Evolutionary conservation across 2,329 filamentous ascomycete species (phyloP).

Genomic region (Exophiala alcalophila): DNA sequence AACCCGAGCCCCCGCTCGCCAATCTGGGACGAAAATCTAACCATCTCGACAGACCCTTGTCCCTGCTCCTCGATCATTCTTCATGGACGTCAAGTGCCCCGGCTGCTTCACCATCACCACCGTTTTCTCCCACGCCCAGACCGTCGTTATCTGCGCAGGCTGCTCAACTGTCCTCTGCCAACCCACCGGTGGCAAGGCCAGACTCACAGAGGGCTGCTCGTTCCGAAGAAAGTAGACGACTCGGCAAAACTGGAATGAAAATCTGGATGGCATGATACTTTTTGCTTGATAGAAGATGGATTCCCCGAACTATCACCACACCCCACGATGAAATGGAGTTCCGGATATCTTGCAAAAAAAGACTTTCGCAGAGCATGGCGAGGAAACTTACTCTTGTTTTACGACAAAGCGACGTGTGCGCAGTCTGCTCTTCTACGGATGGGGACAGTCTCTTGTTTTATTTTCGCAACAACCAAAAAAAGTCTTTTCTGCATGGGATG

Average conservation of each 20-base stretch:
- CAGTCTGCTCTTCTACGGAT: slow-evolving; percentile 9
- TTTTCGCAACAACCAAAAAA: too few species aligned
- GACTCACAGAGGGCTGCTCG: slow-evolving; percentile 99
- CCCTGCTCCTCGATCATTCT: slow-evolving; percentile 96
- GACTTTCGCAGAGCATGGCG: slow-evolving; percentile 28
- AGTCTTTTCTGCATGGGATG: slow-evolving; percentile 32
- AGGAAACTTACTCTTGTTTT: slow-evolving; percentile 40
- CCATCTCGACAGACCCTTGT: slow-evolving; percentile 69
- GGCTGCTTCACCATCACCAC: slow-evolving; percentile 99
- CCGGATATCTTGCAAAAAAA: slow-evolving; percentile 75
- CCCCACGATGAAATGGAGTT: slow-evolving; percentile 65
- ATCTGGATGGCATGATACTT: slow-evolving; percentile 32
- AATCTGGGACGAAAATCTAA: slow-evolving; percentile 11
- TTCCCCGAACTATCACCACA: slow-evolving; percentile 40
- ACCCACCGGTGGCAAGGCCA: slow-evolving; percentile 97
- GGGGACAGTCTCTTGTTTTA: slow-evolving; percentile 38
- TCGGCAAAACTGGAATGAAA: slow-evolving; percentile 28
- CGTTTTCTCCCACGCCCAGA: slow-evolving; percentile 99
- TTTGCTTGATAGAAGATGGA: slow-evolving; percentile 50
- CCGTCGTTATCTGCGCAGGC: slow-evolving; percentile 99
- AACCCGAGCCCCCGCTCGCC: slow-evolving; percentile 15
- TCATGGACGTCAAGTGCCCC: slow-evolving; percentile 99
- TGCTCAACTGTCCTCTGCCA: slow-evolving; percentile 99
- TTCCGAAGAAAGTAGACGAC: slow-evolving; percentile 98
- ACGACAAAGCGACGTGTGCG: slow-evolving; percentile 31